Percentiles rank a stretch among this genome's conserved stretches.
phyloP scores from a whole-genome alignment of 2,329 filamentous ascomycete species.

The Paecilomyces fulvus region DNA sequence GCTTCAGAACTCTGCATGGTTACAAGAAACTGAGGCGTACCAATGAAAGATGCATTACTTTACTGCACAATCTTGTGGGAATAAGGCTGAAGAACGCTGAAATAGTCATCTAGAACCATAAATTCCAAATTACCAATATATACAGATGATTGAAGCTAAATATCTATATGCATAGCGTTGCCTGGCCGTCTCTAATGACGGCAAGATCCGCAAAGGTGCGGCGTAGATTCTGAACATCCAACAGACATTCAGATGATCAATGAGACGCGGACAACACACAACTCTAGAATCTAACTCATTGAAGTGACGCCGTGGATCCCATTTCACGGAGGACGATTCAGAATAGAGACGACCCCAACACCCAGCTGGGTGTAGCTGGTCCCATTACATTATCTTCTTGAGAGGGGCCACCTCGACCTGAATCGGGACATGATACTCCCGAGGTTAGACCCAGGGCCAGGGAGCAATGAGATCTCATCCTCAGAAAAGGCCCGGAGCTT shows the following conservation, averaged over 20 bases:
- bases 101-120: not conserved
- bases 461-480: not conserved
- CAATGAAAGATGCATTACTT: not conserved
- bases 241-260: not conserved
- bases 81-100: not conserved
- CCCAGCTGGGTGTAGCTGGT: not conserved
- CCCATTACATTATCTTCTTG: not conserved
- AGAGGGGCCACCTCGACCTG: too few relatives aligned
- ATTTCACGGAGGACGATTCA: not conserved
- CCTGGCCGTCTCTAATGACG: not conserved
- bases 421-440: too few relatives aligned
- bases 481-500: not conserved
- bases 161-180: not conserved
- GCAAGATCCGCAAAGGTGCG: not conserved
- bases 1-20: not conserved
- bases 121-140: not conserved
- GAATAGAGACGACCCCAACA: not conserved
- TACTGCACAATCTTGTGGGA: not conserved
- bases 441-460: not conserved
- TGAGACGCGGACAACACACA: not conserved
- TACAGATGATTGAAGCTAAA: not conserved
- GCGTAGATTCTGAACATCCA: not conserved
- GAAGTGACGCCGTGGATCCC: not conserved
- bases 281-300: not conserved
- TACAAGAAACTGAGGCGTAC: not conserved